A percentile compares a stretch with the other conserved stretches of the same genome.
Evolutionary conservation across 768 basidiomycete species (phyloP).

Genomic region (Pluteus cervinus): DNA sequence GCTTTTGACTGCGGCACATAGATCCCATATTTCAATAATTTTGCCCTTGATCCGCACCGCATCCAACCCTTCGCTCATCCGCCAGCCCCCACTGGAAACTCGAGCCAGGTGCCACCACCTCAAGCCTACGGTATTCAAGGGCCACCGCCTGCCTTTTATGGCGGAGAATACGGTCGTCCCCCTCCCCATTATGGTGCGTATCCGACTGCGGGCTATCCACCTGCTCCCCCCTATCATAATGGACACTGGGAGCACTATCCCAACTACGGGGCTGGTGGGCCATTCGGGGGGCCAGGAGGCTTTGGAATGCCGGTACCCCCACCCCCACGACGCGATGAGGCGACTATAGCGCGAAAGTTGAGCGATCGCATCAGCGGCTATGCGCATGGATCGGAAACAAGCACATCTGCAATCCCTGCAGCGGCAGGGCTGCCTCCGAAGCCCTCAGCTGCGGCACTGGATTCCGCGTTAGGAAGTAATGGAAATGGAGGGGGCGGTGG

Average conservation of each 20-base stretch:
- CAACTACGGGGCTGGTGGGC: slow-evolving; percentile 33
- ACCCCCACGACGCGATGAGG: slow-evolving; percentile 52
- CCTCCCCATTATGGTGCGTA: slow-evolving; percentile 30
- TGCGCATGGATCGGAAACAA: slow-evolving; percentile 45
- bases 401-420: slow-evolving; percentile 42
- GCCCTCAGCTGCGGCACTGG: slow-evolving; percentile 51
- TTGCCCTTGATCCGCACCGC: slow-evolving; percentile 91
- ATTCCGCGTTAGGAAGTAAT: slow-evolving; percentile 47
- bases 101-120: slow-evolving; percentile 66
- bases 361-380: slow-evolving; percentile 81
- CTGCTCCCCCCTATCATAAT: slow-evolving; percentile 33
- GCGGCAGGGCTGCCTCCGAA: slow-evolving; percentile 78
- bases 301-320: slow-evolving; percentile 34
- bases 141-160: slow-evolving; percentile 39
- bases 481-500: too few species aligned
- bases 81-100: slow-evolving; percentile 60
- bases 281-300: slow-evolving; percentile 29
- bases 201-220: slow-evolving; percentile 37
- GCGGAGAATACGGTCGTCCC: slow-evolving; percentile 28
- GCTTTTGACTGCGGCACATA: slow-evolving; percentile 23
- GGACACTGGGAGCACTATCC: slow-evolving; percentile 39
- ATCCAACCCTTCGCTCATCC: slow-evolving; percentile 83
- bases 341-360: slow-evolving; percentile 54
- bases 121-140: slow-evolving; percentile 82
- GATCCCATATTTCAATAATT: slow-evolving; percentile 92